Percentiles rank a stretch among this genome's conserved stretches.
Evolutionary conservation across 345 rosid genomes (phyloP).

Genomic region (Heritiera littoralis): DNA sequence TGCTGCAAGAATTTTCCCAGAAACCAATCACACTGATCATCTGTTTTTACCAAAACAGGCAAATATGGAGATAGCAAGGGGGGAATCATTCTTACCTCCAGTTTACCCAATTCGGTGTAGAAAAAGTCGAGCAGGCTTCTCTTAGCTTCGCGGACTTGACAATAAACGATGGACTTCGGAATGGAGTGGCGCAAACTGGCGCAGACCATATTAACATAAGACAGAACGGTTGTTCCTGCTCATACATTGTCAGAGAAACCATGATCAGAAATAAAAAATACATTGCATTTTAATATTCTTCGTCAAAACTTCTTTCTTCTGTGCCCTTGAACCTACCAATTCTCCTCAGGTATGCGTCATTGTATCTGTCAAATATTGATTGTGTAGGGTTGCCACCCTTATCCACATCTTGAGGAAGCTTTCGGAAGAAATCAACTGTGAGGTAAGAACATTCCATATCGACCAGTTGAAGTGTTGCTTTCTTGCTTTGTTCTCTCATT

Average conservation of each 20-base stretch:
- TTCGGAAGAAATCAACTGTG: conserved; percentile 96
- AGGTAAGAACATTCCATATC: conserved; percentile 96
- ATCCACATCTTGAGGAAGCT: conserved; percentile 96
- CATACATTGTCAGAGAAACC: background rate
- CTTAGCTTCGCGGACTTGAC: conserved; percentile 99
- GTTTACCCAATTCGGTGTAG: conserved; percentile 86
- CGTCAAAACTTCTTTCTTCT: background rate
- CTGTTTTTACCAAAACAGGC: background rate
- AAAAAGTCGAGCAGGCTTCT: conserved; percentile 88
- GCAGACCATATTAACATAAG: conserved; percentile 94
- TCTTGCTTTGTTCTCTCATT: conserved; percentile 89
- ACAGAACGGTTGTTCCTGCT: conserved; percentile 86
- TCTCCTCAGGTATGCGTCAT: conserved; percentile 85
- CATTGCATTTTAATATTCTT: background rate
- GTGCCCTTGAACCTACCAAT: conserved; percentile 57
- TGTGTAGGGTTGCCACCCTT: conserved; percentile 98
- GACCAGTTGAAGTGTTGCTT: conserved; percentile 87
- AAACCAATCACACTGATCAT: conserved; percentile 7
- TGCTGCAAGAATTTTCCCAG: conserved; percentile 46
- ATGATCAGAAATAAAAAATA: conserved; percentile 10
- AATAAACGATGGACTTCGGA: conserved; percentile 90
- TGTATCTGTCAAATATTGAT: conserved; percentile 94
- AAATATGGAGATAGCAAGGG: background rate
- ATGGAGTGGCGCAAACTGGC: conserved; percentile 84
- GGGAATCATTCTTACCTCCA: conserved; percentile 59